Conservation (phyloP, 768 basidiomycete genomes). For the Chalciporus pseudorubinellus region DNA sequence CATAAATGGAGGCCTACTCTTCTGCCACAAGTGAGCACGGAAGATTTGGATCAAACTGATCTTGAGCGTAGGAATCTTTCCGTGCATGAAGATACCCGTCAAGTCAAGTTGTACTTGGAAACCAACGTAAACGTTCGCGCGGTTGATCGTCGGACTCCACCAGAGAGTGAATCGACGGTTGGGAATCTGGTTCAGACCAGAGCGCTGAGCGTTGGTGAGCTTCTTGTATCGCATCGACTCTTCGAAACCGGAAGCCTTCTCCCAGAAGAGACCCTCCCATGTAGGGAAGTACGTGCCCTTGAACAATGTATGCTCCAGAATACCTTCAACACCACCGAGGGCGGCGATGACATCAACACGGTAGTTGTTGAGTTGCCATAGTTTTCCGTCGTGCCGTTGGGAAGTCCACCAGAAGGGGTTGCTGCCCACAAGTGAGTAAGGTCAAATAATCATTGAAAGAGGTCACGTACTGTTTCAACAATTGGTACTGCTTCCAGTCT, state of each 20-base stretch:
- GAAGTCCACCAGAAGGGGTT: conserved; percentile 99
- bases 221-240: conserved; percentile 96
- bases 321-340: conserved; percentile 92
- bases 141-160: conserved; percentile 99
- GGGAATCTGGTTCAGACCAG: conserved; percentile 96
- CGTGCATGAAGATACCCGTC: conserved; percentile 98
- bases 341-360: conserved; percentile 99
- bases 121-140: conserved; percentile 99
- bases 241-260: conserved; percentile 96
- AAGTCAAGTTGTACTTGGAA: conserved; percentile 99
- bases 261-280: conserved; percentile 99
- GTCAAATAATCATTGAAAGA: background rate
- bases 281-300: conserved; percentile 98
- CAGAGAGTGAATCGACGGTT: conserved; percentile 99
- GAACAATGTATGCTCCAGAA: conserved; percentile 95
- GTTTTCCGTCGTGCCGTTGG: conserved; percentile 92
- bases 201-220: conserved; percentile 96
- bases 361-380: conserved; percentile 98
- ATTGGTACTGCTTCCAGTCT: conserved; percentile 97
- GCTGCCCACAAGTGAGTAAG: conserved; percentile 37
- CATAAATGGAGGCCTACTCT: conserved; percentile 61
- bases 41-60: conserved; percentile 99
- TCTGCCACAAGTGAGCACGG: conserved; percentile 99
- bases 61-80: conserved; percentile 96
- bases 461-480: conserved; percentile 75